Conservation (phyloP, 441 rosid species). For the Hura crepitans region DNA sequence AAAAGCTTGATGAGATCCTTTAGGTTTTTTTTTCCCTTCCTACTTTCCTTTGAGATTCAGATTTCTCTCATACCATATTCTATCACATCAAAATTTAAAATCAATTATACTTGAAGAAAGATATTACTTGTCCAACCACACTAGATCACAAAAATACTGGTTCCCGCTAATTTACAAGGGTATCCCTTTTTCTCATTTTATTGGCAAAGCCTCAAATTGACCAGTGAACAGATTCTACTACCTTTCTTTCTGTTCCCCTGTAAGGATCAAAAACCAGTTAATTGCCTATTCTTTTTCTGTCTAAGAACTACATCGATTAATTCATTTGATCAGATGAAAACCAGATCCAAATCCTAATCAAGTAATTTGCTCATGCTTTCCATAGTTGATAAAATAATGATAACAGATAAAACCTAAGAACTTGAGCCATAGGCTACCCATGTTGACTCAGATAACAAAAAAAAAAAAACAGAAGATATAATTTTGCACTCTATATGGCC, state of each 20-base stretch:
- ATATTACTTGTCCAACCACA: neutral
- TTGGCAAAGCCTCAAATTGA: neutral
- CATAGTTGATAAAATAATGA: neutral
- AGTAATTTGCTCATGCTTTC: neutral
- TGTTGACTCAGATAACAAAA: neutral
- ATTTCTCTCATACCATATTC: neutral
- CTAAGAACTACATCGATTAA: neutral
- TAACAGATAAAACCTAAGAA: neutral
- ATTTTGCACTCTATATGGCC: neutral
- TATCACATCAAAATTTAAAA: constrained; percentile 6
- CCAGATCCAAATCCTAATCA: neutral
- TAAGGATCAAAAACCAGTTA: neutral
- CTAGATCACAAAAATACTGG: neutral
- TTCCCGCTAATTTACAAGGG: neutral
- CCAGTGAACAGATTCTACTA: neutral
- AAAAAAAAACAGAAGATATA: neutral
- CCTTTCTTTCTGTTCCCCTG: neutral
- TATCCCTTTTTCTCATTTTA: neutral
- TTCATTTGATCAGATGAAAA: neutral
- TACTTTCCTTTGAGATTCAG: neutral
- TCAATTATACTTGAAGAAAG: neutral
- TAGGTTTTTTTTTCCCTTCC: constrained; percentile 6
- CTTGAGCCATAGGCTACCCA: neutral
- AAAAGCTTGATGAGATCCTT: neutral
- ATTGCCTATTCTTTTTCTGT: neutral